Percentiles rank a stretch among this genome's conserved stretches.
Conservation (phyloP, 345 rosid genomes). For the Combretum micranthum region DNA sequence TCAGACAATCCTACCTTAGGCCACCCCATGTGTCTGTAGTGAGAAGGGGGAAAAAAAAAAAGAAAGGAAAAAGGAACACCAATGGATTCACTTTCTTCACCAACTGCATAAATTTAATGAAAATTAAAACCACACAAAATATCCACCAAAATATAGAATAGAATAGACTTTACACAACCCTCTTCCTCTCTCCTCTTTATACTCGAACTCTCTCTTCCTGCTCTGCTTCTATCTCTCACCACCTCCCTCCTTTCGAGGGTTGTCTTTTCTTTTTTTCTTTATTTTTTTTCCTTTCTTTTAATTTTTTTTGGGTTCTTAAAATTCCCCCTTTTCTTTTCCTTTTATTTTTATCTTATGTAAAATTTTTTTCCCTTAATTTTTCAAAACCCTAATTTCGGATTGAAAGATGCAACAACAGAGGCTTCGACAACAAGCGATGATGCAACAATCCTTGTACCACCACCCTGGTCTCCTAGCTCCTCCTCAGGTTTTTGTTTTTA, state of each 20-base stretch:
- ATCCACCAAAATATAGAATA: no score
- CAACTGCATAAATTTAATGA: no score
- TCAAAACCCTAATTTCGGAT: constrained; percentile 12
- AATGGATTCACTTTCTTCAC: no score
- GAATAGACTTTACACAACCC: no score
- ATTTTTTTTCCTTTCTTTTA: background rate
- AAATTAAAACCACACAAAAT: no score
- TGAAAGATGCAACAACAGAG: constrained; percentile 47
- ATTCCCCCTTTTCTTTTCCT: background rate
- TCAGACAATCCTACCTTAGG: no score
- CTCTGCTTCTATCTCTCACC: background rate
- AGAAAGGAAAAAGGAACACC: no score
- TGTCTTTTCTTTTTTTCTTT: background rate
- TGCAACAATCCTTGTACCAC: constrained; percentile 45
- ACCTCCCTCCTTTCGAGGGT: constrained; percentile 25
- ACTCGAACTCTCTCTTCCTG: background rate
- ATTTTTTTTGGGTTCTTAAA: background rate
- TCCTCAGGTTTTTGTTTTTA: constrained; percentile 37
- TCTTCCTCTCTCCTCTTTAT: constrained; percentile 1
- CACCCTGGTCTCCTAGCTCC: constrained; percentile 45
- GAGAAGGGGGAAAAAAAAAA: no score
- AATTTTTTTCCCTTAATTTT: background rate
- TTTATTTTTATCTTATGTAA: background rate
- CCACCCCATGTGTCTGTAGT: no score
- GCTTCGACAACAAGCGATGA: constrained; percentile 52